Evolutionary conservation across 345 rosid species (phyloP).

Genomic region (Noccaea bulbosa): DNA sequence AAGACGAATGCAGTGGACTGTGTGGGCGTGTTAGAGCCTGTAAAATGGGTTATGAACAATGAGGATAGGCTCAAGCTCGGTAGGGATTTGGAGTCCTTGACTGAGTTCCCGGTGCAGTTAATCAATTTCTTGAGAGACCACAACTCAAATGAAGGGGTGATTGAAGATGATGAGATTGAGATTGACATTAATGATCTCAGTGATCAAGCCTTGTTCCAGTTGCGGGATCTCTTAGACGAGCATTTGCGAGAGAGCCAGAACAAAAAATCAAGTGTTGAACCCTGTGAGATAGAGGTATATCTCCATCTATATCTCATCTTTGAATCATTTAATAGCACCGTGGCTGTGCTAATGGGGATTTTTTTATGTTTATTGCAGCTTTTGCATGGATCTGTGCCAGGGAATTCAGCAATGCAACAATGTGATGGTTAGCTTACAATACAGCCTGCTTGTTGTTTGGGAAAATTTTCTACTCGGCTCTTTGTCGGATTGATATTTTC

Average conservation of each 20-base stretch:
- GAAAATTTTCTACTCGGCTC: conserved; percentile 1
- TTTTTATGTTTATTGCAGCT: conserved; percentile 49
- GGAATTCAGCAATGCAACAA: conserved; percentile 64
- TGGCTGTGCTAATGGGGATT: not conserved
- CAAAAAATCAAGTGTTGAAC: conserved; percentile 51
- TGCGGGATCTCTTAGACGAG: conserved; percentile 72
- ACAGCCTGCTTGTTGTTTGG: conserved; percentile 11
- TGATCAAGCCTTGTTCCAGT: conserved; percentile 61
- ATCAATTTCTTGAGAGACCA: conserved; percentile 72
- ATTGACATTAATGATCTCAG: conserved; percentile 77
- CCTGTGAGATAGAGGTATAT: conserved; percentile 78
- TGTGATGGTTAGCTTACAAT: conserved; percentile 59
- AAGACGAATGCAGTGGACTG: conserved; percentile 44
- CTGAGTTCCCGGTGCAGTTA: conserved; percentile 70
- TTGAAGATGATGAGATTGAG: conserved; percentile 79
- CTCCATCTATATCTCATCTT: conserved; percentile 14
- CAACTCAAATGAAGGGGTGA: conserved; percentile 52
- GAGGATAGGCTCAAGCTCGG: conserved; percentile 63
- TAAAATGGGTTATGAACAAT: conserved; percentile 48
- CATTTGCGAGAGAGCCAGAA: conserved; percentile 57
- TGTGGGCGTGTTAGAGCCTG: conserved; percentile 47
- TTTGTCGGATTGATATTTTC: conserved; percentile 9
- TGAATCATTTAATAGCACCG: conserved; percentile 11
- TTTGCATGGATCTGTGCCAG: conserved; percentile 64
- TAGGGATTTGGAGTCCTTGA: conserved; percentile 58